These are phyloP conservation scores for Backusella sp. DNA, from an alignment of 192 early-diverging fungal genomes.

Conservation along the genomic window DNA sequence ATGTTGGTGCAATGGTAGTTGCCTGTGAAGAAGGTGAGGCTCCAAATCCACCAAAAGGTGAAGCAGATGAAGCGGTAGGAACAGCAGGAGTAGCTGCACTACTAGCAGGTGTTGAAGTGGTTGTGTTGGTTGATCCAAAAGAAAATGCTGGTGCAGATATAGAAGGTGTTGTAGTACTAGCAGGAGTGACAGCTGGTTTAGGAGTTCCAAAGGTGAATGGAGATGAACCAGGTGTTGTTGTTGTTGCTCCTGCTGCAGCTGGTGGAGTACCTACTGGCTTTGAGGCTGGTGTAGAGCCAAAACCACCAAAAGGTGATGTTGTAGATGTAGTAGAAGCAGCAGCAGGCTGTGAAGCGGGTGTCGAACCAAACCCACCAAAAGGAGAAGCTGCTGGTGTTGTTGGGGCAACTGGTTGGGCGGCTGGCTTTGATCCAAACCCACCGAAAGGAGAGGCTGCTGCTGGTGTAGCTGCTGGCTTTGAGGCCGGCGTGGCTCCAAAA, in stretches of 20 bases:
- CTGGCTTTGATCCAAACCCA: neutral
- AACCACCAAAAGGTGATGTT: neutral
- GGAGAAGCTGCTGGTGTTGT: neutral
- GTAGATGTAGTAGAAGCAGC: neutral
- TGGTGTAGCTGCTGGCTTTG: neutral
- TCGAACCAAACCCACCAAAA: neutral
- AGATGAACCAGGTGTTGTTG: neutral
- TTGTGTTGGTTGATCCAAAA: neutral
- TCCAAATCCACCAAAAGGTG: neutral
- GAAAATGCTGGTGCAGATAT: neutral
- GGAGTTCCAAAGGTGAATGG: constrained; percentile 20
- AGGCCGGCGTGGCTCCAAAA: neutral
- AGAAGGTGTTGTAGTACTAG: neutral
- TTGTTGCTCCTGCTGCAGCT: neutral
- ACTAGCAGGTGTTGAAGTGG: neutral
- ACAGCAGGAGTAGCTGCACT: neutral
- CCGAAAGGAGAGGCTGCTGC: neutral
- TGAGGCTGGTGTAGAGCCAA: neutral
- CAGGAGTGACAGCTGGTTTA: neutral
- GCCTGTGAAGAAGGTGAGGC: neutral
- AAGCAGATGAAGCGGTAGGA: neutral
- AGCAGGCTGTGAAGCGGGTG: neutral
- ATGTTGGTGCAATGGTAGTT: neutral
- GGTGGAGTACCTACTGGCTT: constrained; percentile 3
- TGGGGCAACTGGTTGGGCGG: neutral